These are phyloP conservation scores for Aspergillus coremiiformis DNA, from an alignment of 495 filamentous ascomycete genomes.

Conservation along the genomic window DNA sequence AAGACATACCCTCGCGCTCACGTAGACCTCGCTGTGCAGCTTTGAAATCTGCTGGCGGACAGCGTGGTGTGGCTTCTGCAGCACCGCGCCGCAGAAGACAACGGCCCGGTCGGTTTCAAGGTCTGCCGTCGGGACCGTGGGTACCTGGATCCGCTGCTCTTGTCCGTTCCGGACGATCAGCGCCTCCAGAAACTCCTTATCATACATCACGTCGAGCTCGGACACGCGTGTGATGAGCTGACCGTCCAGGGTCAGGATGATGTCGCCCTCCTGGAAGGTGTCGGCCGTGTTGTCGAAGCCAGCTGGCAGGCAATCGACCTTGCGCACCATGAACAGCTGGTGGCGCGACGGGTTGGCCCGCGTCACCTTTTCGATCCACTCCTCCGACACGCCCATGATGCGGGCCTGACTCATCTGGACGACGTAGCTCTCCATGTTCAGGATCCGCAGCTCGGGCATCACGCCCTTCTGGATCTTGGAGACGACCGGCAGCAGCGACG, in stretches of 20 bases:
- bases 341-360: constrained; percentile 81
- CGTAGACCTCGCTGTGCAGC: constrained; percentile 95
- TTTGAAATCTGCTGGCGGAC: constrained; percentile 95
- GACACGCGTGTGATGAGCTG: constrained; percentile 88
- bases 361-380: constrained; percentile 88
- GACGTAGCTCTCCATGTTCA: constrained; percentile 89
- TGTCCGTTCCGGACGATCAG: constrained; percentile 79
- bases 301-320: constrained; percentile 66
- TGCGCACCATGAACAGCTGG: constrained; percentile 97
- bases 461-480: constrained; percentile 73
- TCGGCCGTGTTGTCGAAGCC: constrained; percentile 28
- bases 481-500: constrained; percentile 76
- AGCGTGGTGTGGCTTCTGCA: constrained; percentile 92
- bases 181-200: constrained; percentile 73
- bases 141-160: constrained; percentile 69
- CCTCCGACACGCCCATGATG: constrained; percentile 93
- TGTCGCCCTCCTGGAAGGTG: constrained; percentile 76
- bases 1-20: constrained; percentile 65
- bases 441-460: constrained; percentile 73
- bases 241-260: constrained; percentile 84
- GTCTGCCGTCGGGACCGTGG: constrained; percentile 82
- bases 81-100: constrained; percentile 88
- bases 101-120: constrained; percentile 87
- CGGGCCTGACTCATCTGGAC: constrained; percentile 97
- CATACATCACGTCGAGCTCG: constrained; percentile 95